These are phyloP conservation scores for Exophiala xenobiotica DNA, from an alignment of 2,329 filamentous ascomycete species.

Conservation along the genomic window DNA sequence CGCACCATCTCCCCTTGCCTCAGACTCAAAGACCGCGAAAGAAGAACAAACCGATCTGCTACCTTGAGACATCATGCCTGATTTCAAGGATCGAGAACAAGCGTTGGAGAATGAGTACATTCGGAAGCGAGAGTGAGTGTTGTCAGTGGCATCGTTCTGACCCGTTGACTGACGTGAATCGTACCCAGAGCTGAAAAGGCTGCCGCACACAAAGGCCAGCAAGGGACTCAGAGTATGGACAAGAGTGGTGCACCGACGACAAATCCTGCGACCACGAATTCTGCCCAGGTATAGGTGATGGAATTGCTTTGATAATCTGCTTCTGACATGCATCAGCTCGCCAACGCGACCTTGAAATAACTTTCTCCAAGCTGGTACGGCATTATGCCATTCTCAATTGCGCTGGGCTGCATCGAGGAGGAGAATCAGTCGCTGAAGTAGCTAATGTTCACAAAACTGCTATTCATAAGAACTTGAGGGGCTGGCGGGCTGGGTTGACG, in stretches of 20 bases:
- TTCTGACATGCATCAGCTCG: background rate
- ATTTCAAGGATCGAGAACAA: slow-evolving; percentile 2
- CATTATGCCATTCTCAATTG: background rate
- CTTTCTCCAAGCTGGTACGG: background rate
- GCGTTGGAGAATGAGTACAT: slow-evolving; percentile 1
- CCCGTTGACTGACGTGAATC: background rate
- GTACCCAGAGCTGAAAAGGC: slow-evolving; percentile 1
- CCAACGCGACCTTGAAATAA: background rate
- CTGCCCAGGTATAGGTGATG: background rate
- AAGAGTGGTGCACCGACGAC: background rate
- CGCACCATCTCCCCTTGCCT: too few species aligned
- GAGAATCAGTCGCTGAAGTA: background rate
- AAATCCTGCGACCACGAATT: background rate
- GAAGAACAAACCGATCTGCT: background rate
- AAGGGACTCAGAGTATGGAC: background rate
- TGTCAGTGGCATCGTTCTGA: too few species aligned
- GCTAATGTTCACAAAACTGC: too few species aligned
- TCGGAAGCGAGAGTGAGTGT: slow-evolving; percentile 1
- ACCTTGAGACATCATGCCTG: background rate
- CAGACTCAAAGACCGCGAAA: background rate
- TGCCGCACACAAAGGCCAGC: slow-evolving; percentile 1
- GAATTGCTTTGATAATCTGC: background rate
- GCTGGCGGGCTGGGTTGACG: too few species aligned
- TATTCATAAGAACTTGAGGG: too few species aligned
- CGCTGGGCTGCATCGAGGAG: background rate